These are phyloP conservation scores for Aspergillus hiratsukae DNA, from an alignment of 2,329 filamentous ascomycete species.

Conservation along the genomic window DNA sequence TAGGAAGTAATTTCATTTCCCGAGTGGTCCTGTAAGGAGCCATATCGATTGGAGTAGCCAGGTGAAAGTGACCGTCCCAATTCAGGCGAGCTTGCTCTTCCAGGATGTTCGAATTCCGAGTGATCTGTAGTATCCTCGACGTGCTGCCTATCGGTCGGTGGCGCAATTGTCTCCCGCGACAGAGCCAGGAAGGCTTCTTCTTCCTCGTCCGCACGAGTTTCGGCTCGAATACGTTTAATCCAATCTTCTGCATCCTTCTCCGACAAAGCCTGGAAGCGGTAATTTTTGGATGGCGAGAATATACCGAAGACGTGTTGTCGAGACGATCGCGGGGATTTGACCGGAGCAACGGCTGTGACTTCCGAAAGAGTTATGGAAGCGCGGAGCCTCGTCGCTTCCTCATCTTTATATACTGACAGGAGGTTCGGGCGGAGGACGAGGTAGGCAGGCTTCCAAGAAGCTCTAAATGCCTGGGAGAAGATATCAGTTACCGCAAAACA, in stretches of 20 bases:
- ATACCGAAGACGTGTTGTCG: conserved; percentile 85
- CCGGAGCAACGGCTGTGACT: conserved; percentile 80
- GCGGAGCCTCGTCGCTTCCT: conserved; percentile 82
- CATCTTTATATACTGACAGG: conserved; percentile 88
- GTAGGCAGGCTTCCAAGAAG: conserved; percentile 88
- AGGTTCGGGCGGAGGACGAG: conserved; percentile 86
- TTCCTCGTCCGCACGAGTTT: conserved; percentile 81
- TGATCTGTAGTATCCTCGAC: conserved; percentile 40
- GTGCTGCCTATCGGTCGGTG: conserved; percentile 24
- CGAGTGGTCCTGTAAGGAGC: conserved; percentile 52
- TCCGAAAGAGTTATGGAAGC: conserved; percentile 86
- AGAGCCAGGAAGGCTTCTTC: conserved; percentile 70
- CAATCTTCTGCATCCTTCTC: conserved; percentile 76
- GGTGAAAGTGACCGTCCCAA: conserved; percentile 26
- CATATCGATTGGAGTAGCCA: conserved; percentile 23
- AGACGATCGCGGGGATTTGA: conserved; percentile 85
- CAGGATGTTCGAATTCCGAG: conserved; percentile 36
- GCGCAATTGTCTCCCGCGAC: conserved; percentile 19
- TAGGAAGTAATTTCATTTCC: conserved; percentile 68
- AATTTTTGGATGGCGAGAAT: conserved; percentile 87
- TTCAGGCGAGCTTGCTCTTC: conserved; percentile 34
- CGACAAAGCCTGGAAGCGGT: conserved; percentile 74
- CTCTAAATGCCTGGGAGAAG: conserved; percentile 35
- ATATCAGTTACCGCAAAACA: not conserved
- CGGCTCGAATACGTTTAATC: conserved; percentile 73